Percentiles rank a stretch among this genome's conserved stretches.
Evolutionary conservation across 106 monocot genomes (phyloP).

Genomic region (Vanilla planifolia): DNA sequence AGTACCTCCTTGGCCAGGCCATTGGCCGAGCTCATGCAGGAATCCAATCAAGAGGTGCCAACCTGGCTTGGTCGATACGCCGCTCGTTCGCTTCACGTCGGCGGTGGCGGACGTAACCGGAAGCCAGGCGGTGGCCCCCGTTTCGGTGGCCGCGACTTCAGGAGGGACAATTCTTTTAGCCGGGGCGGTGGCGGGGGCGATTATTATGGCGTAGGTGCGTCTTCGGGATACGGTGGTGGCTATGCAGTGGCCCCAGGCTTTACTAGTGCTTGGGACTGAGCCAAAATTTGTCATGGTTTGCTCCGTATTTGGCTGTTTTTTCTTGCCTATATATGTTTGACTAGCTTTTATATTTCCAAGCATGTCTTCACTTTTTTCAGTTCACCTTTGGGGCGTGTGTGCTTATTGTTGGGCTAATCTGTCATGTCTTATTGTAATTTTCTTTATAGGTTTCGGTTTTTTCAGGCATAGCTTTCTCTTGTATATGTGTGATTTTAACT

Average conservation of each 20-base stretch:
- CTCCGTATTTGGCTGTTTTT: too few relatives aligned
- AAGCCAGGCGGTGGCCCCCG: slow-evolving; percentile 42
- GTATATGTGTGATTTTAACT: too few relatives aligned
- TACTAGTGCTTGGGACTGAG: slow-evolving; percentile 53
- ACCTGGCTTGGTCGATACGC: slow-evolving; percentile 59
- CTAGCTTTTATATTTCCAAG: too few relatives aligned
- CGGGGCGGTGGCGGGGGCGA: slow-evolving; percentile 23
- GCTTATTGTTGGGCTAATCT: too few relatives aligned
- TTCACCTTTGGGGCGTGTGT: too few relatives aligned
- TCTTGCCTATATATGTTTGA: too few relatives aligned
- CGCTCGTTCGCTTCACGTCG: slow-evolving; percentile 28
- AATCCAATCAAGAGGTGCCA: slow-evolving; percentile 80
- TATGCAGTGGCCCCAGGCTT: slow-evolving; percentile 20
- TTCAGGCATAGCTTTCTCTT: too few relatives aligned
- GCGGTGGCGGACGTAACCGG: slow-evolving; percentile 46
- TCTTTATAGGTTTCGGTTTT: too few relatives aligned
- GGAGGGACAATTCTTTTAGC: slow-evolving; percentile 22
- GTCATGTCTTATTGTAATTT: too few relatives aligned
- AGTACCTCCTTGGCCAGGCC: slow-evolving; percentile 50
- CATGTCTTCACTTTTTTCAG: too few relatives aligned
- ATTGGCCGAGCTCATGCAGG: slow-evolving; percentile 71
- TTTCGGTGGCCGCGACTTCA: slow-evolving; percentile 77
- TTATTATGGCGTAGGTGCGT: slow-evolving; percentile 6
- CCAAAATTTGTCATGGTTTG: too few relatives aligned
- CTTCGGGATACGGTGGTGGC: slow-evolving; percentile 20